phyloP scores from a whole-genome alignment of 2,329 filamentous ascomycete species.

The Diplocarpon rosae region DNA sequence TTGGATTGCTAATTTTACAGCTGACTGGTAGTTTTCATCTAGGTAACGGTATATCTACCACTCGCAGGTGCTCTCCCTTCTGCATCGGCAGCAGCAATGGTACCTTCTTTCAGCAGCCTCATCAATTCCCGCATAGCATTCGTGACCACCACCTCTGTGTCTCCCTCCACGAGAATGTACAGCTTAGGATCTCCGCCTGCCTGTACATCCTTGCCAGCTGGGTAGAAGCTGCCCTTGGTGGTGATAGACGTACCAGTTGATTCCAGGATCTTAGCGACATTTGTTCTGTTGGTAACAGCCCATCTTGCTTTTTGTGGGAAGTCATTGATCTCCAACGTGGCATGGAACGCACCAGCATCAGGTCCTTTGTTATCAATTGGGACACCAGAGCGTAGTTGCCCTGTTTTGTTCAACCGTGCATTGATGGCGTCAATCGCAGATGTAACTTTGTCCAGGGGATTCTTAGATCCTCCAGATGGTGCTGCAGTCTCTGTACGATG shows the following conservation, averaged over 20 bases:
- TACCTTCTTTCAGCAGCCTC: constrained; percentile 78
- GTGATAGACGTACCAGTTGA: constrained; percentile 92
- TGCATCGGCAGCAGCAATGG: constrained; percentile 79
- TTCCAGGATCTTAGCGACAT: constrained; percentile 96
- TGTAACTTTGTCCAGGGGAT: constrained; percentile 74
- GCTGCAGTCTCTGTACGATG: constrained; percentile 53
- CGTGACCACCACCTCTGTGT: constrained; percentile 86
- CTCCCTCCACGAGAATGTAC: constrained; percentile 95
- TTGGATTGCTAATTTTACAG: neutral
- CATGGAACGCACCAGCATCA: constrained; percentile 92
- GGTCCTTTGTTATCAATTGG: constrained; percentile 98
- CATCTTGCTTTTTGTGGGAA: constrained; percentile 97
- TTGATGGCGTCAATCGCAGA: constrained; percentile 90
- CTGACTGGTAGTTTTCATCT: no score
- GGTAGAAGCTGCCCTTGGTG: constrained; percentile 88
- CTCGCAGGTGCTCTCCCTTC: constrained; percentile 67
- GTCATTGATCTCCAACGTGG: constrained; percentile 97
- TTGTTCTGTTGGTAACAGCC: constrained; percentile 97
- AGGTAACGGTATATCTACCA: constrained; percentile 68
- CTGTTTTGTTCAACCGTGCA: constrained; percentile 76
- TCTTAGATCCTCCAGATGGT: constrained; percentile 35
- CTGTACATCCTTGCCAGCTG: constrained; percentile 67
- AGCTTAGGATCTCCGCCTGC: constrained; percentile 76
- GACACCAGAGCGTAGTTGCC: constrained; percentile 80
- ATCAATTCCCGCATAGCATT: constrained; percentile 86